Percentiles rank a stretch among this genome's conserved stretches.
Conservation (phyloP, 1,284 basidiomycete genomes). For the Neonothopanus nambi region DNA sequence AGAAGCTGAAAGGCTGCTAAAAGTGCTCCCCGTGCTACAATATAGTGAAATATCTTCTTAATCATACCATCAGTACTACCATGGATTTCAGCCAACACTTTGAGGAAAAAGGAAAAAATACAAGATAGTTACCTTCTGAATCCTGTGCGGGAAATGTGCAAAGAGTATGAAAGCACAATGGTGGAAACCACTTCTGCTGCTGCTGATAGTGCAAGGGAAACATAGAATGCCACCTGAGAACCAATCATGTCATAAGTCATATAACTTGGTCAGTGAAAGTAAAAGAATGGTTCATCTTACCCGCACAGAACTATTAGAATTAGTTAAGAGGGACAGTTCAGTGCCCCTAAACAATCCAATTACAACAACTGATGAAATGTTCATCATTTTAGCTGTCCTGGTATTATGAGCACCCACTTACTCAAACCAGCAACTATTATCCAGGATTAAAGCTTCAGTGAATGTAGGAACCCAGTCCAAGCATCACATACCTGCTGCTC, state of each 20-base stretch:
- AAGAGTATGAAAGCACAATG: neutral
- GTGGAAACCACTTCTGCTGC: neutral
- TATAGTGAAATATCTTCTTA: neutral
- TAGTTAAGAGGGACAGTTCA: neutral
- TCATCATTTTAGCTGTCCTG: neutral
- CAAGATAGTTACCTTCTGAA: neutral
- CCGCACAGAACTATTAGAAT: neutral
- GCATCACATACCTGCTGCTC: too few relatives aligned
- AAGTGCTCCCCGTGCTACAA: slow-evolving; percentile 1
- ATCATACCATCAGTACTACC: neutral
- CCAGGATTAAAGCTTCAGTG: too few relatives aligned
- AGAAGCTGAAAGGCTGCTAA: neutral
- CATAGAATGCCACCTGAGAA: neutral
- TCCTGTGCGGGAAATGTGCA: neutral
- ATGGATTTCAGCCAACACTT: neutral
- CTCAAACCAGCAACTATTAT: too few relatives aligned
- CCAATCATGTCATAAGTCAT: neutral
- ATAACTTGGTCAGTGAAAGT: neutral
- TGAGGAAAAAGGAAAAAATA: neutral
- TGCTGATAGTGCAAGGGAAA: neutral
- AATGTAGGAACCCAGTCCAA: too few relatives aligned
- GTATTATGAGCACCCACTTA: neutral
- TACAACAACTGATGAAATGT: neutral
- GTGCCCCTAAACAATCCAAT: neutral
- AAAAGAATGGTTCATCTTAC: neutral